Percentiles rank a stretch among this genome's conserved stretches.
Evolutionary conservation across 2,329 filamentous ascomycete species (phyloP).

Genomic region (Karstenula rhodostoma): DNA sequence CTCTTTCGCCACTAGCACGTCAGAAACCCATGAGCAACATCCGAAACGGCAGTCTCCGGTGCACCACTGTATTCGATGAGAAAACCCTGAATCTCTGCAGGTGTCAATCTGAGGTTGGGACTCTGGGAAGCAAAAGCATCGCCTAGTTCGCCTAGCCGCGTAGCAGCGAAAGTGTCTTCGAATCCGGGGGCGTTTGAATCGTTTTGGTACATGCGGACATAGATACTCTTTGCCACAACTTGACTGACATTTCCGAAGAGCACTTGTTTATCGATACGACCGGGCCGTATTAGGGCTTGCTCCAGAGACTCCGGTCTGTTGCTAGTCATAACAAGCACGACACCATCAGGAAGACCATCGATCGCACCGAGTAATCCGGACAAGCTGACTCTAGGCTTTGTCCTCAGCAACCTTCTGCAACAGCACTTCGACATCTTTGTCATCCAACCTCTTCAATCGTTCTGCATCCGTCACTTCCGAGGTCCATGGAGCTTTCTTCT

Average conservation of each 20-base stretch:
- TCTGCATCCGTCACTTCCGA: too few relatives aligned
- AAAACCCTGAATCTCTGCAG: conserved; percentile 25
- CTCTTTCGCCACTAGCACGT: conserved; percentile 4
- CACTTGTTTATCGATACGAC: conserved; percentile 63
- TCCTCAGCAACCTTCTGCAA: conserved; percentile 72
- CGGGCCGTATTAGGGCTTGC: conserved; percentile 68
- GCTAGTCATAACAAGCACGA: conserved; percentile 34
- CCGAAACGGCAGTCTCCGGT: neutral
- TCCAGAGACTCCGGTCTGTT: conserved; percentile 37
- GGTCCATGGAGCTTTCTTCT: neutral
- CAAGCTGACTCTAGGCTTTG: conserved; percentile 81
- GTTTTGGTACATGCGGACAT: conserved; percentile 27
- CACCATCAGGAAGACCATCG: conserved; percentile 56
- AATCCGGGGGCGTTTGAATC: conserved; percentile 41
- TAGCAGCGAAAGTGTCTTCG: neutral
- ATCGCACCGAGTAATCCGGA: conserved; percentile 74
- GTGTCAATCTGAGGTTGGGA: conserved; percentile 19
- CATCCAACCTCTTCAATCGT: neutral
- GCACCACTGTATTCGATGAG: conserved; percentile 11
- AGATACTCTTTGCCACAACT: conserved; percentile 28
- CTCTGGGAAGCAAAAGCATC: conserved; percentile 17
- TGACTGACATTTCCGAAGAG: conserved; percentile 25
- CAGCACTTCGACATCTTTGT: neutral
- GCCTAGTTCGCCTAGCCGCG: conserved; percentile 52
- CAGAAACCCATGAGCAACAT: neutral